Percentiles rank a stretch among this genome's conserved stretches.
Conservation (phyloP, 257 asterid genomes). For the Salvia hispanica region DNA sequence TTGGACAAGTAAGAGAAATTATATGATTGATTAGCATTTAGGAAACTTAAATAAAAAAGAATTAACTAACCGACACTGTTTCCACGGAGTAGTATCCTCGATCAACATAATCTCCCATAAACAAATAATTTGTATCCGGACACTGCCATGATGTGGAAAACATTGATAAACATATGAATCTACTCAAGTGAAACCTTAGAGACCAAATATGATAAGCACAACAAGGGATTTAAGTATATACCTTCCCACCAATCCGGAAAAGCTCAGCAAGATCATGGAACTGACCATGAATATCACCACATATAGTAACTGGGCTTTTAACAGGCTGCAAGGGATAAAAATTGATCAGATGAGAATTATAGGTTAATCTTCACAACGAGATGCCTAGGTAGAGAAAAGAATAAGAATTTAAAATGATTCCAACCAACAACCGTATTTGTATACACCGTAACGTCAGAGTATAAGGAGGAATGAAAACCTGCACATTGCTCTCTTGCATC, state of each 20-base stretch:
- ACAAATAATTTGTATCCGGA: slow-evolving; percentile 84
- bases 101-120: slow-evolving; percentile 93
- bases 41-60: slow-evolving; percentile 3
- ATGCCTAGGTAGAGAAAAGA: background rate
- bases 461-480: slow-evolving; percentile 41
- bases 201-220: slow-evolving; percentile 24
- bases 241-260: slow-evolving; percentile 85
- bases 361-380: slow-evolving; percentile 9
- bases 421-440: slow-evolving; percentile 7
- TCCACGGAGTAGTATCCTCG: slow-evolving; percentile 89
- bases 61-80: slow-evolving; percentile 66
- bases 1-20: background rate
- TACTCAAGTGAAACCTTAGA: slow-evolving; percentile 9
- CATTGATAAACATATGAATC: background rate
- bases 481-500: slow-evolving; percentile 80
- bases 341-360: background rate
- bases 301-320: slow-evolving; percentile 85
- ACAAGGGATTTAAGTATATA: slow-evolving; percentile 23
- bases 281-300: slow-evolving; percentile 91
- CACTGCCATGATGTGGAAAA: slow-evolving; percentile 53
- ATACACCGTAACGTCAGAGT: background rate
- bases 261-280: slow-evolving; percentile 92
- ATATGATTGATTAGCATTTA: background rate
- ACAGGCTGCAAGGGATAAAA: slow-evolving; percentile 62
- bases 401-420: background rate